Conservation (phyloP, 352 stramenopile species). For the Paralagenidium karlingii region DNA sequence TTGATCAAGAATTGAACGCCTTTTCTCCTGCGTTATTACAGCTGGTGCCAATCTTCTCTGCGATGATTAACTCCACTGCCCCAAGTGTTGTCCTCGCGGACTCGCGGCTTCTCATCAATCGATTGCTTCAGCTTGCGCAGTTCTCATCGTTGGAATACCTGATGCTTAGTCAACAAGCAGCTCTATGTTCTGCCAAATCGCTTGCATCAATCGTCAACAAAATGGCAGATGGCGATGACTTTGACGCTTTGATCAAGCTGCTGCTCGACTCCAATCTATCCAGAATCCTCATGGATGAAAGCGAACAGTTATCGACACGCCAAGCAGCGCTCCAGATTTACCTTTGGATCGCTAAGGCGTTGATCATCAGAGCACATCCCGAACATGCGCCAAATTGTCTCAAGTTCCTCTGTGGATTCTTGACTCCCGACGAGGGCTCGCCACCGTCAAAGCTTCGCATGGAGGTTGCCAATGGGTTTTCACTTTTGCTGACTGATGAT, state of each 20-base stretch:
- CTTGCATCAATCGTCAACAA: conserved; percentile 82
- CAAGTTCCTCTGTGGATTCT: conserved; percentile 54
- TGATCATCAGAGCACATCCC: conserved; percentile 68
- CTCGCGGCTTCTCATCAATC: conserved; percentile 58
- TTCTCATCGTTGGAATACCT: too few relatives aligned
- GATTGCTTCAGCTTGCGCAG: conserved; percentile 63
- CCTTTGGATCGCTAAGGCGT: conserved; percentile 69
- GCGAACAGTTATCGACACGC: conserved; percentile 22
- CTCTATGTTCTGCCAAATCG: conserved; percentile 54
- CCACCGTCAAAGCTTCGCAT: conserved; percentile 33
- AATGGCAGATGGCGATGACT: conserved; percentile 68
- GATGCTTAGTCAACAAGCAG: too few relatives aligned
- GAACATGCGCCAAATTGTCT: conserved; percentile 52
- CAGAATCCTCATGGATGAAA: conserved; percentile 27
- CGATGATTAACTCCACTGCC: conserved; percentile 66
- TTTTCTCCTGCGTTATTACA: conserved; percentile 27
- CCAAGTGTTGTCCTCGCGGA: conserved; percentile 41
- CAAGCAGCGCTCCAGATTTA: conserved; percentile 71
- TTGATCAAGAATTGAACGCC: conserved; percentile 22
- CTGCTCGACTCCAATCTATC: conserved; percentile 57
- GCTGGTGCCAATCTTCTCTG: conserved; percentile 59
- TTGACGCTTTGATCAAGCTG: conserved; percentile 58
- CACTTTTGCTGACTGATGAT: conserved; percentile 64
- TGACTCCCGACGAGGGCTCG: conserved; percentile 16
- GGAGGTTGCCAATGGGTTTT: conserved; percentile 70